Evolutionary conservation across 148 eudicot genomes (phyloP), one percentile per base, ranked within the genome.

Genomic region (Rhododendron williamsianum): DNA sequence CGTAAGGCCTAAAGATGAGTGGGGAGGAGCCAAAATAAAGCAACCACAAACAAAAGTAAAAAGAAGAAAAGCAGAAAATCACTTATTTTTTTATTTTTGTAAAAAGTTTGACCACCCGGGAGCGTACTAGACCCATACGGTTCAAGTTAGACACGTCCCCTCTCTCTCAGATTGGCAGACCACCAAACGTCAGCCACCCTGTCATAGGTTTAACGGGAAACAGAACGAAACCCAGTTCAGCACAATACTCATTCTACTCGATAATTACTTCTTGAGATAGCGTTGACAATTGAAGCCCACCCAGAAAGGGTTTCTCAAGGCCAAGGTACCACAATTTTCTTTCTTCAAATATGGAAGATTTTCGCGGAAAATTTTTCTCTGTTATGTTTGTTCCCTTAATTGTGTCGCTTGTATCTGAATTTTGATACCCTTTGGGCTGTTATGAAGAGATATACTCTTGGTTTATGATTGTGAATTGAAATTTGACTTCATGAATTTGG

Each of bases 291-390:
- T 60, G 83, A 21, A 78, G 58, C 81, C 73, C 72, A 78, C 87
- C 89, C 83, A 9, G 51, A 46, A 82, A 38, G 71, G 27, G 67
- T 85, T 78, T 85, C 49, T 72, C 80, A 54, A 85, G 87, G 89
- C 56, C 80, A 54, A 85, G 87, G 89, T 85, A 81, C 77, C 41
- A 7, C n/a, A 21, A 54, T 51, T 78, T 83, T 23, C 18, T 78
- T 83, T 23, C 25, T 67, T 51, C 65, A 67, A 58, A 83, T 83
- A 60, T 54, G 56, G 27, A 23, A 71, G 23, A 49, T 69, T 81
- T 80, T 51, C 71, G 25, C 45, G 81, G 41, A 58, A 81, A 81
- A 6, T 6, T 6, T 81, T n/a, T 18, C 6, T 49, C 3, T 45
- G n/a, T 12, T 19, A 6, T 25, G 41, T 0, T 52, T 52, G 54